Conservation (phyloP, 306 rosid species). For the Fragaria ananassa region DNA sequence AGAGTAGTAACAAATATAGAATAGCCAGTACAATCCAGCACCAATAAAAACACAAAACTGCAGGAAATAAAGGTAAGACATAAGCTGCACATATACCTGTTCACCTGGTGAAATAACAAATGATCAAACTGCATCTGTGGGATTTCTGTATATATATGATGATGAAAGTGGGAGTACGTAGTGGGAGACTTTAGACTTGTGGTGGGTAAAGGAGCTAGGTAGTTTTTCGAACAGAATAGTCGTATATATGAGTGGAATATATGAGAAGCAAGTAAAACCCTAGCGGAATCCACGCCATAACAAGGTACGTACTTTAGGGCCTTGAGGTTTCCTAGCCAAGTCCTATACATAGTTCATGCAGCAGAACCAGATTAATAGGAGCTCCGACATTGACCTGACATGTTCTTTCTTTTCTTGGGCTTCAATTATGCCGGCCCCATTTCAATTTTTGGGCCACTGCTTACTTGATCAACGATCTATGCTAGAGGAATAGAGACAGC, state of each 20-base stretch:
- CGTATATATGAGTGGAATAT: neutral
- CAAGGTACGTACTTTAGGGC: neutral
- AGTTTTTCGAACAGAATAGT: neutral
- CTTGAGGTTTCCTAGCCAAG: neutral
- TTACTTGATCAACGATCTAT: neutral
- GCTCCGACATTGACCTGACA: neutral
- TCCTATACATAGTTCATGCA: neutral
- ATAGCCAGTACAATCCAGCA: neutral
- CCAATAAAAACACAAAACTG: neutral
- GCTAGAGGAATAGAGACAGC: neutral
- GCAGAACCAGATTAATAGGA: neutral
- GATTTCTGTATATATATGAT: neutral
- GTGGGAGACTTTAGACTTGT: neutral
- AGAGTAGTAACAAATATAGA: neutral
- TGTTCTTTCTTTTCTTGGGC: neutral
- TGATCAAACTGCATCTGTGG: neutral
- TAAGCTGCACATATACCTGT: neutral
- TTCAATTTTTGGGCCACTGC: neutral
- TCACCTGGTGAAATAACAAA: neutral
- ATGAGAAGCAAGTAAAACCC: neutral
- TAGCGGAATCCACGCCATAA: neutral
- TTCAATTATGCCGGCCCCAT: neutral
- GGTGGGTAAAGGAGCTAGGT: neutral
- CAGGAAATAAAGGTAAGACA: neutral
- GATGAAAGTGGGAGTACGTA: neutral